Base-by-base conservation (phyloP, 2,329 filamentous ascomycete genomes). In the Ilyonectria robusta region DNA sequence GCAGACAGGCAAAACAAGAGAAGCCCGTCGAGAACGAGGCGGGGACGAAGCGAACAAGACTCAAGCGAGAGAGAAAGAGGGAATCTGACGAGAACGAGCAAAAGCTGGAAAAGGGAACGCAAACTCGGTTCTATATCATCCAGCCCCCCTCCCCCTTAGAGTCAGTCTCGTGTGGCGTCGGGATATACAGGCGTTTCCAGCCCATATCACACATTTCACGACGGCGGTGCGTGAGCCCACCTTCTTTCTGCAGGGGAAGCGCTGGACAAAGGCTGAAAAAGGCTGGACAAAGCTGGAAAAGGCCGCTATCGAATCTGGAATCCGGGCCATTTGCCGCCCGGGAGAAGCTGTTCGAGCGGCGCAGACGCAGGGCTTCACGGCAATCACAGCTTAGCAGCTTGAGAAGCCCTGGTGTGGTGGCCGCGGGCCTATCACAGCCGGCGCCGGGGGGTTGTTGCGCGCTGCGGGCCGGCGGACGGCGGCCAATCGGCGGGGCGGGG, bases 1-100 rank as follows among this genome's bases (percentile, higher is more conserved):
- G 37, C 9, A 35, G 33, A 21, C 10, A 37, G 31, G 21, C n/a
- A 53, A 35, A 23, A 21, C 11, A 53, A 6, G 10, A 17, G 29
- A 37, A 2, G 44, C 44, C 44, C 4, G 9, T 23, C n/a, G 44
- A 46, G 9, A 21, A 23, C 44, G 23, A 23, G 19, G 40, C 44
- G 44, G n/a, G 19, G 15, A 35, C 17, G 50, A 53, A 53, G 50
- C 29, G 29, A 53, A 53, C 17, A 23, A 23, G 23, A 23, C 23
- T 23, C 3, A 3, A 23, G 4, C 23, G 23, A 23, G 4, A 31
- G 31, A 53, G 29, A 21, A 53, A 6, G 48, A 33, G 29, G 9
- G 17, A 19, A 19, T 33, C 19, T 53, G 48, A 53, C 48, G 48
- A 53, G 29, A 19, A 35, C 50, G 50, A n/a, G 50, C n/a, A 53